phyloP scores from a whole-genome alignment of 306 rosid species.

The Quillaja saponaria region DNA sequence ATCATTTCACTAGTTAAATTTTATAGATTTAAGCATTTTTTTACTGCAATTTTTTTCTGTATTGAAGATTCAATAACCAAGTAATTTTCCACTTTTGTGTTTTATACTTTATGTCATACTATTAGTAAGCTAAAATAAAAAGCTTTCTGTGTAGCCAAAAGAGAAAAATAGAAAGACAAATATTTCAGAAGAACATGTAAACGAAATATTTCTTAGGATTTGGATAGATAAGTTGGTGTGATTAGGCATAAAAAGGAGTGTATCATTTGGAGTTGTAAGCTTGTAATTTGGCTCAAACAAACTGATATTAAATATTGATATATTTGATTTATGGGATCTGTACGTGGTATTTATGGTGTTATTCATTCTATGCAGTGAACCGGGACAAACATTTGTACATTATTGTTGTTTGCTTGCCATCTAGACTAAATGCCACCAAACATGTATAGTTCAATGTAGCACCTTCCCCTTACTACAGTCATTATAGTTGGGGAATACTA shows the following conservation, averaged over 20 bases:
- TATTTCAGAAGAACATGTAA: not conserved
- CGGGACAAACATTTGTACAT: no score
- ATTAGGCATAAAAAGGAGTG: not conserved
- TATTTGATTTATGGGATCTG: not conserved
- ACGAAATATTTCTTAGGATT: not conserved
- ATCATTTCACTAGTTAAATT: slow-evolving; percentile 14
- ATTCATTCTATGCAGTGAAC: no score
- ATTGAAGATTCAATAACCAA: not conserved
- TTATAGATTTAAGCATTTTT: not conserved
- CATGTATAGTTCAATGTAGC: not conserved
- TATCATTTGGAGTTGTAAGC: not conserved
- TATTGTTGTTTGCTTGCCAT: not conserved
- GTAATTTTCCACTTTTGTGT: slow-evolving; percentile 3
- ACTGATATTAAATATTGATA: not conserved
- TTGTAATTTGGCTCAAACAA: not conserved
- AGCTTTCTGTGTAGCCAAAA: no score
- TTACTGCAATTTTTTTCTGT: not conserved
- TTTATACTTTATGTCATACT: not conserved
- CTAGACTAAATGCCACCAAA: not conserved
- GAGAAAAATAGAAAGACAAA: not conserved
- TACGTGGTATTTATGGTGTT: no score
- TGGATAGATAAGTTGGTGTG: no score
- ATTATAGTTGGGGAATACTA: no score
- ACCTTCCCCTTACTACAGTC: no score
- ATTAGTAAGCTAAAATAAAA: no score